A percentile compares a stretch with the other conserved stretches of the same genome.
Evolutionary conservation across 208 protist species (phyloP).

Genomic region (Trypanosoma avium): DNA sequence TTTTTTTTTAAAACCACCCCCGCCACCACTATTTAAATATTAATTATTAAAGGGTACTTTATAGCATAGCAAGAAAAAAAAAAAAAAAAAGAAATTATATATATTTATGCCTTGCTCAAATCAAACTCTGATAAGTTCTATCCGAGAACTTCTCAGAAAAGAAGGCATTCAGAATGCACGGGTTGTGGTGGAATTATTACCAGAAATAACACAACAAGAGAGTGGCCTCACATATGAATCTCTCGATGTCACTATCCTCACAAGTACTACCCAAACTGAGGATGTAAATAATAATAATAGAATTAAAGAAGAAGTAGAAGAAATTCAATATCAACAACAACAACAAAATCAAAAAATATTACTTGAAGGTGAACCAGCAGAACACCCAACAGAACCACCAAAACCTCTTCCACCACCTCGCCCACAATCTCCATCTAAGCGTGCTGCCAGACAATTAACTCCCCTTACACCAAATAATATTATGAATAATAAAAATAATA

Average conservation of each 20-base stretch:
- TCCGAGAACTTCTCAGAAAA: conserved; percentile 50
- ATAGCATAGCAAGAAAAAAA: background rate
- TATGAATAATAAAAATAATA: too few species aligned
- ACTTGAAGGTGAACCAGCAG: background rate
- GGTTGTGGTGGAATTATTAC: conserved; percentile 42
- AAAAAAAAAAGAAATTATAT: background rate
- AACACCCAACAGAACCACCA: background rate
- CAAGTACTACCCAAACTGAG: too few species aligned
- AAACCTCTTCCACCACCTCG: background rate
- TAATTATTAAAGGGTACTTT: background rate
- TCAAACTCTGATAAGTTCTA: conserved; percentile 37
- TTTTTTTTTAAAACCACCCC: conserved; percentile 17
- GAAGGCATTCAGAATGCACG: conserved; percentile 47
- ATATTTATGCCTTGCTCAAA: conserved; percentile 18
- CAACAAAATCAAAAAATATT: too few species aligned
- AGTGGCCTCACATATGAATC: background rate
- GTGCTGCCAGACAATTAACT: background rate
- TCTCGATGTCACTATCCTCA: too few species aligned
- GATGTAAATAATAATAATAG: too few species aligned
- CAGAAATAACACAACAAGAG: background rate
- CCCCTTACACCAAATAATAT: too few species aligned
- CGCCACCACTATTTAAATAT: background rate
- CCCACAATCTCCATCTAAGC: background rate
- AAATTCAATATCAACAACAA: too few species aligned
- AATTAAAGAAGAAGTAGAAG: too few species aligned